Evolutionary conservation across 805 yeast species (phyloP).

Genomic region (Lipomyces sp.): DNA sequence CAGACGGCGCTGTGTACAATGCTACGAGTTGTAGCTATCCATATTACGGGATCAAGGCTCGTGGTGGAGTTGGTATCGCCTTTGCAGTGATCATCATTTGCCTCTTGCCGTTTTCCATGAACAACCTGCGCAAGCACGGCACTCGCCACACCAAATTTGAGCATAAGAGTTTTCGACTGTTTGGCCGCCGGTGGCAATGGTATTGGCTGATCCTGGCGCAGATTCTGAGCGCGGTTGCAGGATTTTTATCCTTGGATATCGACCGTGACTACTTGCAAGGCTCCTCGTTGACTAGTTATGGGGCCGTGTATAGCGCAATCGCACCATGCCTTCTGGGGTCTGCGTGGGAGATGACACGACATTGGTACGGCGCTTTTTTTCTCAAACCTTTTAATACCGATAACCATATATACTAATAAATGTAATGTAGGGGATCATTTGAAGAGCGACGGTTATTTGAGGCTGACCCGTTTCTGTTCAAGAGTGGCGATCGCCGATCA

Average conservation of each 20-base stretch:
- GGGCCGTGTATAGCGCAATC: slow-evolving; percentile 30
- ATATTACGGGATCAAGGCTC: slow-evolving; percentile 25
- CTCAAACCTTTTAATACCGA: not conserved
- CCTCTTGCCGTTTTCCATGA: slow-evolving; percentile 31
- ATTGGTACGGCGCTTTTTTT: slow-evolving; percentile 29
- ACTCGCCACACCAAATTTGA: slow-evolving; percentile 22
- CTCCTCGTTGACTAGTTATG: slow-evolving; percentile 29
- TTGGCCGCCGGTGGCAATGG: slow-evolving; percentile 36
- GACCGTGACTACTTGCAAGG: slow-evolving; percentile 36
- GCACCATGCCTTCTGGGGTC: slow-evolving; percentile 29
- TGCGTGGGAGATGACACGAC: slow-evolving; percentile 34
- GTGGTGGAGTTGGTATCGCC: slow-evolving; percentile 33
- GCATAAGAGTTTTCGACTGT: slow-evolving; percentile 28
- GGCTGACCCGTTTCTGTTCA: slow-evolving; percentile 31
- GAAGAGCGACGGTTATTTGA: slow-evolving; percentile 33
- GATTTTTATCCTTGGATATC: slow-evolving; percentile 35
- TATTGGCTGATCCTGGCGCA: slow-evolving; percentile 34
- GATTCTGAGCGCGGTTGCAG: slow-evolving; percentile 32
- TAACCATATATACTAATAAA: not conserved
- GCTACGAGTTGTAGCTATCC: slow-evolving; percentile 32
- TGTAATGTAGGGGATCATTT: slow-evolving; percentile 30
- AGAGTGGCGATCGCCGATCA: slow-evolving; percentile 28
- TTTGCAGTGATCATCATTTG: slow-evolving; percentile 29
- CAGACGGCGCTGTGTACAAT: slow-evolving; percentile 31
- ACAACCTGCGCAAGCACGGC: slow-evolving; percentile 34